Evolutionary conservation across 2,329 filamentous ascomycete genomes (phyloP), one percentile per base, ranked within the genome.

Genomic region (Neopestalotiopsis sp.): DNA sequence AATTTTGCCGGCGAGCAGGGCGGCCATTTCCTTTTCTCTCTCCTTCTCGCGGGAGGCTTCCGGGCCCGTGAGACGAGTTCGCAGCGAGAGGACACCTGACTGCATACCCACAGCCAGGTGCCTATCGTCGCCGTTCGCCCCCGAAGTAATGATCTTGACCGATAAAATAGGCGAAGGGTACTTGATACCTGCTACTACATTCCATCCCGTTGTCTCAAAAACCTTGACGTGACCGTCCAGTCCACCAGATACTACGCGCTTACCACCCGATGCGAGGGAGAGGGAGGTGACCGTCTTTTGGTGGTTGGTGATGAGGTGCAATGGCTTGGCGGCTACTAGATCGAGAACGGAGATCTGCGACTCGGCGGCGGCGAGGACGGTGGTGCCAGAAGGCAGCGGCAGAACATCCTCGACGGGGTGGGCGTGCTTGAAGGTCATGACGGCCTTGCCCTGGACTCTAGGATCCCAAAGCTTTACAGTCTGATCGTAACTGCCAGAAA

Each of bases 201-300:
- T 97, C 96, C 96, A 99, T 65, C 90, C 91, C 0, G 91, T 91
- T 1, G 95, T 98, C 82, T 98, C 95, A 76, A 97, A 98, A 52
- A 99, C 90, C 83, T 99, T 99, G 83, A 98, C 91, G 81, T 98
- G 96, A 10, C 96, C 97, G 79, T 99, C 96, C 60, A 99, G 86
- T 24, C 92, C 94, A 80, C 94, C 96, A 72, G 92, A 95, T 67
- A 99, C 88, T 68, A 99, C 86, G 65, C 96, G 90, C 65, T 90
- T 90, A 61, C 93, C 93, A 73, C 92, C 89, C 59, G 94, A 95
- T 7, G 94, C 95, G 42, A 97, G 84, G 65, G 92, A 91, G 67
- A 99, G 86, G 7, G 92, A 91, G 0, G 96, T 98, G 70, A 99
- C 95, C 0, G 96, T 97, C 89, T 98, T 99, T 78, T 99, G 96